Conservation (phyloP, 768 basidiomycete genomes). For the Paxillus ammoniavirescens region DNA sequence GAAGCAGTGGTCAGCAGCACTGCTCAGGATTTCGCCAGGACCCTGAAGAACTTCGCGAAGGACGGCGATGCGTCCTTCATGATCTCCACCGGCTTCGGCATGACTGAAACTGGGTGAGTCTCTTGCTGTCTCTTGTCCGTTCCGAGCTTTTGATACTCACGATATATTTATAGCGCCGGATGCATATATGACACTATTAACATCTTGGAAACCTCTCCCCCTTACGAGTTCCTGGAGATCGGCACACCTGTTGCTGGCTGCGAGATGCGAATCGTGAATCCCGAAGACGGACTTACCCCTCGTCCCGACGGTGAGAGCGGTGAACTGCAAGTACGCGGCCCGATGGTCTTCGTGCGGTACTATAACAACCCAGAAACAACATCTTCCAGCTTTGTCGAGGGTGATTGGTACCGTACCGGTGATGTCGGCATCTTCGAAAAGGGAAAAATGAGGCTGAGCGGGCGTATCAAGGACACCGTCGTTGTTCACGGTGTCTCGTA, state of each 20-base stretch:
- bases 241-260: constrained; percentile 30
- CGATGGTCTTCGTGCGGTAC: constrained; percentile 42
- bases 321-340: constrained; percentile 40
- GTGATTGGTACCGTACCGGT: constrained; percentile 62
- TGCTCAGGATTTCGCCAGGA: constrained; percentile 35
- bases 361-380: constrained; percentile 50
- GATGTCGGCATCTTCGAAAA: constrained; percentile 44
- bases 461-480: constrained; percentile 39
- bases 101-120: constrained; percentile 42
- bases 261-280: constrained; percentile 35
- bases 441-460: constrained; percentile 34
- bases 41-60: constrained; percentile 26
- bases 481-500: constrained; percentile 43
- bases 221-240: constrained; percentile 38
- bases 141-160: too few relatives aligned
- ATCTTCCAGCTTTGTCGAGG: constrained; percentile 41
- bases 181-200: constrained; percentile 38
- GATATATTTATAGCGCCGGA: constrained; percentile 27
- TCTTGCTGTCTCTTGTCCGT: not conserved
- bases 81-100: constrained; percentile 35
- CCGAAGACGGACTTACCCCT: constrained; percentile 24
- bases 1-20: constrained; percentile 40
- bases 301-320: constrained; percentile 33
- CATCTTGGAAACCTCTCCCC: constrained; percentile 12
- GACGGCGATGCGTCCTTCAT: constrained; percentile 11